phyloP scores from a whole-genome alignment of 441 rosid genomes.

The Adansonia madagascariensis region DNA sequence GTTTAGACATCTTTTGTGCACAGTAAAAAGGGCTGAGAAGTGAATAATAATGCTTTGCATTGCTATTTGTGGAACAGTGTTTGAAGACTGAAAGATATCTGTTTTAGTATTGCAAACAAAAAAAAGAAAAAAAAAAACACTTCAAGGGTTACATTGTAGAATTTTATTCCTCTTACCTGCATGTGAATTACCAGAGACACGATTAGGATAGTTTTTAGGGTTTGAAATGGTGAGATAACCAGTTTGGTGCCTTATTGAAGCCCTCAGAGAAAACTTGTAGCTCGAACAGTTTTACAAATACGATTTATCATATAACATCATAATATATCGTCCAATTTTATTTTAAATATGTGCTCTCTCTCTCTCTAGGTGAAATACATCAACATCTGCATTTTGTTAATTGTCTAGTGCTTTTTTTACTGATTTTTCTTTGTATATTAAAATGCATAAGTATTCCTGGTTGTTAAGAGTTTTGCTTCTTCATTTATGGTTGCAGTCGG shows the following conservation, averaged over 20 bases:
- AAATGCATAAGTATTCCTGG: neutral
- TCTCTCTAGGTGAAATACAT: neutral
- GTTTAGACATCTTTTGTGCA: neutral
- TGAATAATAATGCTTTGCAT: neutral
- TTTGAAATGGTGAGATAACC: conserved; percentile 4
- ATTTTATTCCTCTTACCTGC: neutral
- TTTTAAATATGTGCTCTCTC: neutral
- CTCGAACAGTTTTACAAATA: neutral
- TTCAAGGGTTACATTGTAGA: neutral
- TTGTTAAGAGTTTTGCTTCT: conserved; percentile 7
- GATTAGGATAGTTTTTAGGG: neutral
- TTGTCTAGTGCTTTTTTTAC: neutral
- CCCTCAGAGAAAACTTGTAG: neutral
- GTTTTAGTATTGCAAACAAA: too few species aligned
- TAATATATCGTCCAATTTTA: neutral
- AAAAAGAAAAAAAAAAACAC: neutral
- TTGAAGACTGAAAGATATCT: neutral
- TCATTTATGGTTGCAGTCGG: conserved; percentile 56
- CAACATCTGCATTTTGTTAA: neutral
- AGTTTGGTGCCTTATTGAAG: neutral
- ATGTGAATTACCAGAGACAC: neutral
- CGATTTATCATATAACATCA: neutral
- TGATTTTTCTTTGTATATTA: neutral
- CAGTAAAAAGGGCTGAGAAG: neutral
- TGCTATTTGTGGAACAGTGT: neutral